phyloP scores from a whole-genome alignment of 2,329 filamentous ascomycete genomes.

The Diaporthe citriasiana region DNA sequence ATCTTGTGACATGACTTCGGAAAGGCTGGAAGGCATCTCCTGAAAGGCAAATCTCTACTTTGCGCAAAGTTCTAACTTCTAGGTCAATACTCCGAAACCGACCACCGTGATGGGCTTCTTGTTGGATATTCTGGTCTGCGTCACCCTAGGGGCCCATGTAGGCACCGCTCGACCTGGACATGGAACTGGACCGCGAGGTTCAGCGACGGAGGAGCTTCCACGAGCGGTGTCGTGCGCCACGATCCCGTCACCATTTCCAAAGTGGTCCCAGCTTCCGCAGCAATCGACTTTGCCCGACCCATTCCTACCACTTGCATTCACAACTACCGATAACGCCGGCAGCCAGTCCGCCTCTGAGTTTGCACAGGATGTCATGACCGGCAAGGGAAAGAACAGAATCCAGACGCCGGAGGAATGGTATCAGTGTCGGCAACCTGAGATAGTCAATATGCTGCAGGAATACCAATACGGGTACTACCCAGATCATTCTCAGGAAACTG shows the following conservation, averaged over 20 bases:
- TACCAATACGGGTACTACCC: conserved; percentile 67
- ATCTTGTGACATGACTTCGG: neutral
- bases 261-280: conserved; percentile 53
- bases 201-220: conserved; percentile 16
- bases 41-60: neutral
- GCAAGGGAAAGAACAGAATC: conserved; percentile 58
- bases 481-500: conserved; percentile 61
- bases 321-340: conserved; percentile 53
- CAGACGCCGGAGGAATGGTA: conserved; percentile 63
- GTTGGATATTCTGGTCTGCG: neutral
- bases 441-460: conserved; percentile 63
- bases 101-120: neutral
- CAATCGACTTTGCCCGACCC: conserved; percentile 60
- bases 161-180: neutral
- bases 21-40: too few relatives aligned
- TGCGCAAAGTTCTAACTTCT: too few relatives aligned
- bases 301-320: conserved; percentile 57
- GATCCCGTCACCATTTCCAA: conserved; percentile 51
- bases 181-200: neutral
- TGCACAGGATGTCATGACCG: conserved; percentile 53
- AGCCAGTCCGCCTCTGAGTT: conserved; percentile 47
- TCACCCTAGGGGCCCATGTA: neutral
- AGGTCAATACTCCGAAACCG: neutral
- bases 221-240: conserved; percentile 44
- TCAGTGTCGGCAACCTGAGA: conserved; percentile 63